Conservation (phyloP, 345 rosid species). For the Eucalyptus marginata region DNA sequence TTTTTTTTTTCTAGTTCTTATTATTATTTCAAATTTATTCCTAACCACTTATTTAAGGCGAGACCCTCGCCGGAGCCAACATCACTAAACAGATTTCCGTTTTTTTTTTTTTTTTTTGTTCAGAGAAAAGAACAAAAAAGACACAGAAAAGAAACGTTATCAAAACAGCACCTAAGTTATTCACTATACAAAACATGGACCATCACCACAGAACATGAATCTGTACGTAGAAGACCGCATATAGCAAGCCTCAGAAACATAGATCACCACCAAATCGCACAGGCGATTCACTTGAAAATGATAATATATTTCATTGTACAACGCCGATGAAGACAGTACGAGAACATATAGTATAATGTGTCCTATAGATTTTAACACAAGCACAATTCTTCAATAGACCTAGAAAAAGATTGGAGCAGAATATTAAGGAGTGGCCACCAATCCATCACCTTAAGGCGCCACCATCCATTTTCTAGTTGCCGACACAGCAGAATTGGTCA, state of each 20-base stretch:
- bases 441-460: background rate
- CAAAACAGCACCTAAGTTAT: background rate
- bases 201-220: background rate
- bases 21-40: too few relatives aligned
- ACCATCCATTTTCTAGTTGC: background rate
- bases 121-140: too few relatives aligned
- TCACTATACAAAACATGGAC: background rate
- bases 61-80: too few relatives aligned
- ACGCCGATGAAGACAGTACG: background rate
- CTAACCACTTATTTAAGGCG: too few relatives aligned
- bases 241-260: background rate
- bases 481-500: background rate
- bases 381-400: background rate
- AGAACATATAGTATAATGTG: background rate
- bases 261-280: background rate
- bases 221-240: background rate
- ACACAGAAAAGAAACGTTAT: too few relatives aligned
- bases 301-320: background rate
- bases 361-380: background rate
- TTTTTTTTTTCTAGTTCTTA: too few relatives aligned
- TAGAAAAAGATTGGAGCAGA: background rate
- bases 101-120: too few relatives aligned
- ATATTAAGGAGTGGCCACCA: background rate
- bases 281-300: background rate
- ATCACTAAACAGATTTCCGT: too few relatives aligned